Percentiles rank a stretch among this genome's conserved stretches.
Conservation (phyloP, 208 protist genomes). For the Trypanosomatidae sp. region DNA sequence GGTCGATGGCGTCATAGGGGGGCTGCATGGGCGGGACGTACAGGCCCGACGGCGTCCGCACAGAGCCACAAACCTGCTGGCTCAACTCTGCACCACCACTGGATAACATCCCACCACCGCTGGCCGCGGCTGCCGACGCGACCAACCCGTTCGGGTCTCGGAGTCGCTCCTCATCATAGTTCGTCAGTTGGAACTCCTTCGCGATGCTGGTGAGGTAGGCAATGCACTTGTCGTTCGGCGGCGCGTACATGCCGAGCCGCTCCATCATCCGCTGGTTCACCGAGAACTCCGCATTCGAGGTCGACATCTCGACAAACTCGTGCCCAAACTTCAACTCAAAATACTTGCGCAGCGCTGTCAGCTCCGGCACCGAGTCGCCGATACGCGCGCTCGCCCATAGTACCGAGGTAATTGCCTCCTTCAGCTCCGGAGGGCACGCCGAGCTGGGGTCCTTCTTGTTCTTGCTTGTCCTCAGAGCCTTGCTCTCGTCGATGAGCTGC, state of each 20-base stretch:
- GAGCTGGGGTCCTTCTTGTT: constrained; percentile 47
- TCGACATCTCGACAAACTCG: constrained; percentile 78
- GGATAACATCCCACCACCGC: constrained; percentile 18
- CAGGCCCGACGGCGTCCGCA: constrained; percentile 66
- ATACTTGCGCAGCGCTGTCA: constrained; percentile 63
- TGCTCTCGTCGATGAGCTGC: constrained; percentile 79
- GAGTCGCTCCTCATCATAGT: constrained; percentile 77
- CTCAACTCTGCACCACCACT: constrained; percentile 12
- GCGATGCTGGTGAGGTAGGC: constrained; percentile 84
- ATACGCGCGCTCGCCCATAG: constrained; percentile 80
- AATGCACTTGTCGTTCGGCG: constrained; percentile 80
- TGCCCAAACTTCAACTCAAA: constrained; percentile 88
- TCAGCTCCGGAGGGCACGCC: constrained; percentile 85
- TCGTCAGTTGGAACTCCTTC: constrained; percentile 67
- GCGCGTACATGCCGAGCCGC: constrained; percentile 71
- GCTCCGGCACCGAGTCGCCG: constrained; percentile 70
- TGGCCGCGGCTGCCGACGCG: constrained; percentile 46
- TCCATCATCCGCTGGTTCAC: constrained; percentile 90
- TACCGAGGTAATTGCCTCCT: constrained; percentile 87
- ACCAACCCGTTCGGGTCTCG: constrained; percentile 63
- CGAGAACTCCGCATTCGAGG: constrained; percentile 80
- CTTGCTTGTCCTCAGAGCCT: constrained; percentile 37
- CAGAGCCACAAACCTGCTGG: constrained; percentile 21
- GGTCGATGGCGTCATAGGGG: constrained; percentile 72
- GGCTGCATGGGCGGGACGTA: constrained; percentile 48